phyloP scores from a whole-genome alignment of 768 basidiomycete species.

The Imleria badia region DNA sequence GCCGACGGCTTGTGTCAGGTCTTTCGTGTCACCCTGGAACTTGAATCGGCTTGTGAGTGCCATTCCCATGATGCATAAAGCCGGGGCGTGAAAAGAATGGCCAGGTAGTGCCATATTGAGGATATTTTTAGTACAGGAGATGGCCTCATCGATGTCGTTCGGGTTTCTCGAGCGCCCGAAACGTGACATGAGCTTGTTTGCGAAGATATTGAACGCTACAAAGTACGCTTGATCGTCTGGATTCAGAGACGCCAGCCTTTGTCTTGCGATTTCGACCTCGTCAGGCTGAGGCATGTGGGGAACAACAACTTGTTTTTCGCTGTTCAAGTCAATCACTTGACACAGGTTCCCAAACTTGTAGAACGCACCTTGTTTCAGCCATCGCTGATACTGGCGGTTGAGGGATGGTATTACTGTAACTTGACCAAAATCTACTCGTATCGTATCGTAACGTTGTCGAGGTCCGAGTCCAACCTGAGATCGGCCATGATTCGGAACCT shows the following conservation, averaged over 20 bases:
- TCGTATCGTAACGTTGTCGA: too few species aligned
- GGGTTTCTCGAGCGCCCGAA: constrained; percentile 23
- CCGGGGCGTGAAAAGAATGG: constrained; percentile 14
- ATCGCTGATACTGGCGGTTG: neutral
- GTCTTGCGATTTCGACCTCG: constrained; percentile 11
- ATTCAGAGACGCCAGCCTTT: constrained; percentile 5
- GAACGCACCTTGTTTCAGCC: constrained; percentile 6
- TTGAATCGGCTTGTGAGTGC: constrained; percentile 22
- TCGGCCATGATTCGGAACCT: too few species aligned
- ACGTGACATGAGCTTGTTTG: constrained; percentile 14
- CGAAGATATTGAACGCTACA: constrained; percentile 7
- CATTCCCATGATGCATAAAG: constrained; percentile 19
- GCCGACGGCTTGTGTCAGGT: constrained; percentile 22
- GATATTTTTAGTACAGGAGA: constrained; percentile 15
- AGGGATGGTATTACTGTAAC: neutral
- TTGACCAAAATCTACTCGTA: too few species aligned
- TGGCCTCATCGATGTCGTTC: constrained; percentile 26
- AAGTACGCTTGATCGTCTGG: constrained; percentile 9
- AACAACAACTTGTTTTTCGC: neutral
- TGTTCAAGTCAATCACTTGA: neutral
- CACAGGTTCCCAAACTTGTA: neutral
- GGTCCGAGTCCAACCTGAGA: too few species aligned
- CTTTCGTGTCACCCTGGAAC: constrained; percentile 15
- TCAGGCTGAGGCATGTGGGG: neutral
- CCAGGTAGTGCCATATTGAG: constrained; percentile 23